These are phyloP conservation scores for Lodderomyces theae DNA, from an alignment of 1,139 yeast genomes.

Conservation along the genomic window DNA sequence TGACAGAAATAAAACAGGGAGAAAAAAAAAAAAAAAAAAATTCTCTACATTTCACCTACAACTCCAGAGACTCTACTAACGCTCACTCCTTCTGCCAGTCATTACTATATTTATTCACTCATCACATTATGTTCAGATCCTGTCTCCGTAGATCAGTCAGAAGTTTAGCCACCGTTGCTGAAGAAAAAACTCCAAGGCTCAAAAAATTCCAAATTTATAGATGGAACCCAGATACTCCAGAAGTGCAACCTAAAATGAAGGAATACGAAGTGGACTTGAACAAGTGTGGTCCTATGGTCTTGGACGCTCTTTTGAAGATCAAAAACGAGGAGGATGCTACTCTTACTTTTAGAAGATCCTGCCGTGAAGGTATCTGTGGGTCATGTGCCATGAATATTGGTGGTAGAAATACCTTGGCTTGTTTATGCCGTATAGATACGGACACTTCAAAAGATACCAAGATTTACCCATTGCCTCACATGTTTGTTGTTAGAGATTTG, in stretches of 20 bases:
- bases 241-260: constrained; percentile 84
- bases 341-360: constrained; percentile 93
- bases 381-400: constrained; percentile 99
- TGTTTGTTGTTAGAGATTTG: constrained; percentile 95
- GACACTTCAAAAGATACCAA: constrained; percentile 73
- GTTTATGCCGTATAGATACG: constrained; percentile 90
- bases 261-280: constrained; percentile 81
- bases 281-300: constrained; percentile 95
- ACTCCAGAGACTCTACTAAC: constrained; percentile 1
- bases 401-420: constrained; percentile 94
- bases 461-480: constrained; percentile 96
- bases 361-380: constrained; percentile 99
- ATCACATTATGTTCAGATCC: constrained; percentile 17
- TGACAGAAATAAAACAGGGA: neutral
- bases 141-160: constrained; percentile 24
- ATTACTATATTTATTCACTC: constrained; percentile 5
- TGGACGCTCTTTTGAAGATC: constrained; percentile 91
- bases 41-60: neutral
- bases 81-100: too few relatives aligned
- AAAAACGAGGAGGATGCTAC: constrained; percentile 96
- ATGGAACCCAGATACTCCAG: constrained; percentile 98
- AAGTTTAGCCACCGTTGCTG: constrained; percentile 42
- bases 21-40: neutral
- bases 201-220: constrained; percentile 92
- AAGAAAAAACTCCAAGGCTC: constrained; percentile 48